Evolutionary conservation across 2,329 filamentous ascomycete genomes (phyloP), one percentile per base, ranked within the genome.

Genomic region (Diaporthe sp.): DNA sequence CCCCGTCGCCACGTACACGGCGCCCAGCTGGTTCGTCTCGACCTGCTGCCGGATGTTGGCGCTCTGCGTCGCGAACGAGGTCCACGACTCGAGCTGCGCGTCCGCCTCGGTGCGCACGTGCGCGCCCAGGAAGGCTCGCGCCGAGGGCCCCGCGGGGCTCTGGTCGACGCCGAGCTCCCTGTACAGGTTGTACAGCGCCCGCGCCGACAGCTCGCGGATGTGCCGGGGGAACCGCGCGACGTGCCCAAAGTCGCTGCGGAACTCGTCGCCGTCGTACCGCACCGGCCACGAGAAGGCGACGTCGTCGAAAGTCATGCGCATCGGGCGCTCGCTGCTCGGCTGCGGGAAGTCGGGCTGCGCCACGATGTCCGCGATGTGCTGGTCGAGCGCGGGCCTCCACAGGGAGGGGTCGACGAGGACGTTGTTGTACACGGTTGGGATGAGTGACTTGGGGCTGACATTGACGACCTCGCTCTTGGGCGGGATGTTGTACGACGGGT

Each of bases 1-100:
- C 20, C 75, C 75, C 51, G 75, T 76, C 31, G 75, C 75, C 60
- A 76, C 75, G 68, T 76, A 76, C 20, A 76, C n/a, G n/a, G 67
- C 75, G 51, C 58, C 58, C 39, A 76, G 75, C 25, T 72, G 53
- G 31, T 72, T 47, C 10, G n/a, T 15, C 51, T 49, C 20, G 7
- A 72, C 68, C 75, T 76, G 75, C 57, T 75, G 60, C 9, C 34
- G 44, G 51, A 65, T 71, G 22, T 61, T n/a, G 37, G 37, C 4
- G 25, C 44, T 25, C 60, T 76, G 75, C 42, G 42, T 47, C 22
- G 53, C 73, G 68, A 60, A 76, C 17, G 75, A 75, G 3, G 73
- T 71, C 75, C 75, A 76, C 13, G 51, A 37, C 34, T 76, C 73
- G 53, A 75, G 37, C 58, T 75, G 53, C 13, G 73, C 75, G 44